A percentile compares a stretch with the other conserved stretches of the same genome.
These are phyloP conservation scores for Aureobasidium sp. DNA, from an alignment of 2,329 filamentous ascomycete genomes.

Conservation along the genomic window DNA sequence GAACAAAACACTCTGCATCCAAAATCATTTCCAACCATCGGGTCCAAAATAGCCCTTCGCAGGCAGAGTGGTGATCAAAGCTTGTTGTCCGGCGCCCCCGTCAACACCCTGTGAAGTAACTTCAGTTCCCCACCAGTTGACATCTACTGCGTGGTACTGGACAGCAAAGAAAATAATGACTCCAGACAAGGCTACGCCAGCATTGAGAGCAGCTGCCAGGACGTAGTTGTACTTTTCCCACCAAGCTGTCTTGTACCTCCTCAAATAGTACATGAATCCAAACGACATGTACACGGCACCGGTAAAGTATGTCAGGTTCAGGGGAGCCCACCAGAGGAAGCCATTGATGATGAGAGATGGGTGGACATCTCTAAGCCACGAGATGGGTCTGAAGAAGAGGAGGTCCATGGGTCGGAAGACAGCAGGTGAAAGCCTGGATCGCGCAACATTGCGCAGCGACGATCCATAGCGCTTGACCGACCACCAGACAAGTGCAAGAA, in stretches of 20 bases:
- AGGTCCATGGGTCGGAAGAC: conserved; percentile 84
- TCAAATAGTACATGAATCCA: conserved; percentile 68
- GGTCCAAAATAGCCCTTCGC: conserved; percentile 1
- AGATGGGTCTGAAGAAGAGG: conserved; percentile 57
- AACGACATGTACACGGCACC: conserved; percentile 13
- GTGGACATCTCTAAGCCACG: conserved; percentile 6
- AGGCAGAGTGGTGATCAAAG: neutral
- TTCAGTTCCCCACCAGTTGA: conserved; percentile 82
- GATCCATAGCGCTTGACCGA: conserved; percentile 51
- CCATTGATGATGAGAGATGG: conserved; percentile 14
- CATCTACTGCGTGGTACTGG: conserved; percentile 50
- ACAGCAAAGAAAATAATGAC: conserved; percentile 38
- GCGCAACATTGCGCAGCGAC: conserved; percentile 57
- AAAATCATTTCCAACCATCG: neutral
- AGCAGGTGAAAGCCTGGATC: conserved; percentile 70
- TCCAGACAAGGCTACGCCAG: conserved; percentile 33
- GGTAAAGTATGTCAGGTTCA: conserved; percentile 14
- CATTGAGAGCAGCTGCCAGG: conserved; percentile 34
- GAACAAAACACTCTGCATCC: too few species aligned
- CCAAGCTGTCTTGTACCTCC: conserved; percentile 60
- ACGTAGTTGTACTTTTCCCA: conserved; percentile 73
- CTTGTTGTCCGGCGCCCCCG: neutral
- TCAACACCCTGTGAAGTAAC: conserved; percentile 31
- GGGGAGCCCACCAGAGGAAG: conserved; percentile 9
- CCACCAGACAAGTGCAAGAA: conserved; percentile 30